Evolutionary conservation across 495 filamentous ascomycete species (phyloP), one percentile per base, ranked within the genome.

Genomic region (Aspergillus funiculosus): DNA sequence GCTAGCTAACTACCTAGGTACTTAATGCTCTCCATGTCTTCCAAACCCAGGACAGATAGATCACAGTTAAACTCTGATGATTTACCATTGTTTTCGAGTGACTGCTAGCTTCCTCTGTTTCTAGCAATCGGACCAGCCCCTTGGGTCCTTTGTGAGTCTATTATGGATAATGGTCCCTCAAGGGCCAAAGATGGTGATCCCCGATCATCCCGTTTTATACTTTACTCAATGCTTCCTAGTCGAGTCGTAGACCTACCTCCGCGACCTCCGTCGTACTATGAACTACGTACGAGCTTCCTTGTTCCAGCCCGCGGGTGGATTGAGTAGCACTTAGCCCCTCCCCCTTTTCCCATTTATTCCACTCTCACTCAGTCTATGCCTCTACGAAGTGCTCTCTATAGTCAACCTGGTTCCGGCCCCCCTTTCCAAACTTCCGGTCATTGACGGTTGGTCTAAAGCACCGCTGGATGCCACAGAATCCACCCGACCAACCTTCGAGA

Each of bases 321-420:
- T 11, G 3, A 34, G 7, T 38, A n/a, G n/a, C n/a, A n/a, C n/a
- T 19, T 14, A 28, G 50, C 51, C 51, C 51, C 51, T 53, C 51
- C 51, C 45, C 51, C 51, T 53, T 53, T 53, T 53, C 38, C 17
- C 9, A 24, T 36, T n/a, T 15, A 34, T 34, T 34, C n/a, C 3
- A 10, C 17, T 44, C 15, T 43, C 30, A 1, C 5, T 32, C 18
- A n/a, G n/a, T n/a, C n/a, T n/a, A n/a, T n/a, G n/a, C n/a, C n/a
- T n/a, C n/a, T n/a, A n/a, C n/a, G n/a, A n/a, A n/a, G n/a, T n/a
- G n/a, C n/a, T n/a, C n/a, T n/a, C n/a, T n/a, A n/a, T n/a, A n/a
- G n/a, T n/a, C n/a, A n/a, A n/a, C n/a, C n/a, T 36, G 18, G 3
- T 30, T 29, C 29, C 42, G 51, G 51, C 51, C 51, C 51, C 51